Conservation (phyloP, 2,329 filamentous ascomycete species). For the Davidsoniella virescens region DNA sequence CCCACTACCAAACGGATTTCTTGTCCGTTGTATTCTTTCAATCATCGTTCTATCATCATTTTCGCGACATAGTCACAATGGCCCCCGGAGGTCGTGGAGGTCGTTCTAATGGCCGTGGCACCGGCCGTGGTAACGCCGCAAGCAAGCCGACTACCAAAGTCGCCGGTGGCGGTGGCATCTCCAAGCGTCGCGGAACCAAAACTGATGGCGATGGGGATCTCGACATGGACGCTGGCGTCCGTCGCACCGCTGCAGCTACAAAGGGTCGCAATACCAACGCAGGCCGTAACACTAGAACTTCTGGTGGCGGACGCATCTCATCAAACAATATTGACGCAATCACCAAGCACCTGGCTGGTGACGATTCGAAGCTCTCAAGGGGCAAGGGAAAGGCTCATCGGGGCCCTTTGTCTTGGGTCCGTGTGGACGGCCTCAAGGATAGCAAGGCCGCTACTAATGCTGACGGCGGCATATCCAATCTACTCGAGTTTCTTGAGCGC, state of each 20-base stretch:
- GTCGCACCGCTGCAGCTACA: constrained; percentile 19
- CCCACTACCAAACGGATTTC: too few relatives aligned
- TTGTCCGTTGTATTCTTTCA: too few relatives aligned
- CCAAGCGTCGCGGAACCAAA: constrained; percentile 30
- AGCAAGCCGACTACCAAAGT: constrained; percentile 13
- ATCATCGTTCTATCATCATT: too few relatives aligned
- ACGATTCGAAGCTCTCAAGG: constrained; percentile 19
- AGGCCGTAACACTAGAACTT: constrained; percentile 16
- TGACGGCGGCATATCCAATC: constrained; percentile 48
- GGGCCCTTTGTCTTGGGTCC: constrained; percentile 21
- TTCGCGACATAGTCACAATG: constrained; percentile 1
- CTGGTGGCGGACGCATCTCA: constrained; percentile 12
- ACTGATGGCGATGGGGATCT: constrained; percentile 42
- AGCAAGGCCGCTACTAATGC: constrained; percentile 52
- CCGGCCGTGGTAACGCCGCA: constrained; percentile 9
- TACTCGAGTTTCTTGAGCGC: constrained; percentile 54
- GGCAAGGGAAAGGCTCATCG: constrained; percentile 11
- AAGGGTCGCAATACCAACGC: constrained; percentile 16
- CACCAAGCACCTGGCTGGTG: constrained; percentile 26
- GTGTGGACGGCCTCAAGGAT: constrained; percentile 45
- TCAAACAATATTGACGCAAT: constrained; percentile 28
- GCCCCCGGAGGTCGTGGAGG: constrained; percentile 13
- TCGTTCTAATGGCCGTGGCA: constrained; percentile 11
- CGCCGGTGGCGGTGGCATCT: constrained; percentile 28
- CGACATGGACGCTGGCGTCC: constrained; percentile 33